These are phyloP conservation scores for Monosporascus sp. DNA, from an alignment of 2,329 filamentous ascomycete genomes.

Conservation along the genomic window DNA sequence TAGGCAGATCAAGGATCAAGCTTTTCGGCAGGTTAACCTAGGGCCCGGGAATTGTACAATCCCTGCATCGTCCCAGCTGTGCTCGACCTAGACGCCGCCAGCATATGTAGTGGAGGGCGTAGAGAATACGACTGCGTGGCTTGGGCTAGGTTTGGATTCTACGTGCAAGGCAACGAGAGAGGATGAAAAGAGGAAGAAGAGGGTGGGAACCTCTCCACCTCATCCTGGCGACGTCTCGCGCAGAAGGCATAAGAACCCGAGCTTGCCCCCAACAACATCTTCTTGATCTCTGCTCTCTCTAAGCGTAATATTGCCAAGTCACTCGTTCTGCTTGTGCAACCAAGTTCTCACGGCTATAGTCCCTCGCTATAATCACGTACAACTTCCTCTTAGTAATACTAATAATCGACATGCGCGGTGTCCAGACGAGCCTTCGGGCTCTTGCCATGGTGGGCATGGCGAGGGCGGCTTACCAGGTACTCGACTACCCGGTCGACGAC, in stretches of 20 bases:
- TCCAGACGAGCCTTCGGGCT: constrained; percentile 12
- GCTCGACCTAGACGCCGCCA: not conserved
- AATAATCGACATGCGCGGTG: constrained; percentile 14
- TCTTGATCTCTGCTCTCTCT: not conserved
- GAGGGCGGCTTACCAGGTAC: constrained; percentile 9
- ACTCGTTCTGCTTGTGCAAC: constrained; percentile 14
- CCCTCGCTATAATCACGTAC: constrained; percentile 6
- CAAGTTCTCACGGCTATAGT: constrained; percentile 6
- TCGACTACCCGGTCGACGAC: not conserved
- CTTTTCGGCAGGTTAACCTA: not conserved
- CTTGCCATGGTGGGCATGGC: constrained; percentile 16
- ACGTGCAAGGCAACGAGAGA: not conserved
- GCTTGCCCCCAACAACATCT: not conserved
- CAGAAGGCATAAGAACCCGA: not conserved
- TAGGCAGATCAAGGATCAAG: not conserved
- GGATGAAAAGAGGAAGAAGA: not conserved
- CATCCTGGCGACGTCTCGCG: not conserved
- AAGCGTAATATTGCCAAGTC: constrained; percentile 6
- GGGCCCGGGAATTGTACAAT: not conserved
- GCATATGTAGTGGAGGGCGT: not conserved
- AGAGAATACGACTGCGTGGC: not conserved
- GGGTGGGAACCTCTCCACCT: not conserved
- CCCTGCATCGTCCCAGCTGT: not conserved
- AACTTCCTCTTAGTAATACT: constrained; percentile 10
- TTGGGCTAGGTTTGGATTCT: not conserved